A percentile compares a stretch with the other conserved stretches of the same genome.
Conservation (phyloP, 352 stramenopile species). For the Phytophthora meadii region DNA sequence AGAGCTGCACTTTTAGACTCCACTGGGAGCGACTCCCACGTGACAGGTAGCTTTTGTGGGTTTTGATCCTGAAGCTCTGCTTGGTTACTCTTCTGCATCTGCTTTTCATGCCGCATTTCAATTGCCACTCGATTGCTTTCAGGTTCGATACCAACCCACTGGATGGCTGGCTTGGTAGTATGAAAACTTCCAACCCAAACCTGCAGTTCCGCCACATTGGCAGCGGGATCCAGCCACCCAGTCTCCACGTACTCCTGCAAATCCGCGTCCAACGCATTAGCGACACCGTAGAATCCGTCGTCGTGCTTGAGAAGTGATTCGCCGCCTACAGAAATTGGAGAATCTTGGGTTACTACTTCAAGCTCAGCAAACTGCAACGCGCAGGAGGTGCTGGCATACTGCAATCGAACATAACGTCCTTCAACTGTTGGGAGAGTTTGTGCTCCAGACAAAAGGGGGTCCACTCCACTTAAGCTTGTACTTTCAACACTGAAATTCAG, state of each 20-base stretch:
- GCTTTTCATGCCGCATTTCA: slow-evolving; percentile 41
- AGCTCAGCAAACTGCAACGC: slow-evolving; percentile 75
- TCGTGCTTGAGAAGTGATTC: slow-evolving; percentile 21
- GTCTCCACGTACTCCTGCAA: slow-evolving; percentile 59
- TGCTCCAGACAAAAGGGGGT: background rate
- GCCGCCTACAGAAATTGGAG: background rate
- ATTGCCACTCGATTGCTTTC: slow-evolving; percentile 24
- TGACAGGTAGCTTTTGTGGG: slow-evolving; percentile 9
- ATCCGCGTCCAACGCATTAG: slow-evolving; percentile 42
- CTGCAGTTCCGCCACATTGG: slow-evolving; percentile 42
- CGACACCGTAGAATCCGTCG: slow-evolving; percentile 76
- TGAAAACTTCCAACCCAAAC: slow-evolving; percentile 80
- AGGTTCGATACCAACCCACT: slow-evolving; percentile 44
- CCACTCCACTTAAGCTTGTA: background rate
- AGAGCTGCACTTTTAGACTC: slow-evolving; percentile 45
- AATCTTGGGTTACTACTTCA: slow-evolving; percentile 52
- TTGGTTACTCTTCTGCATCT: slow-evolving; percentile 11
- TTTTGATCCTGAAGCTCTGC: background rate
- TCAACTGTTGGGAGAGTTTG: slow-evolving; percentile 10
- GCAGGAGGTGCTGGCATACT: slow-evolving; percentile 47
- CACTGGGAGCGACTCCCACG: slow-evolving; percentile 39
- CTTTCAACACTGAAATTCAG: slow-evolving; percentile 22
- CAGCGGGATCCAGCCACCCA: slow-evolving; percentile 65
- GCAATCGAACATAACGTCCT: slow-evolving; percentile 68
- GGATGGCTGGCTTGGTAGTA: slow-evolving; percentile 54